Evolutionary conservation across 1,284 basidiomycete species (phyloP), one percentile per base, ranked within the genome.

Genomic region (Leccinum subrobustum): DNA sequence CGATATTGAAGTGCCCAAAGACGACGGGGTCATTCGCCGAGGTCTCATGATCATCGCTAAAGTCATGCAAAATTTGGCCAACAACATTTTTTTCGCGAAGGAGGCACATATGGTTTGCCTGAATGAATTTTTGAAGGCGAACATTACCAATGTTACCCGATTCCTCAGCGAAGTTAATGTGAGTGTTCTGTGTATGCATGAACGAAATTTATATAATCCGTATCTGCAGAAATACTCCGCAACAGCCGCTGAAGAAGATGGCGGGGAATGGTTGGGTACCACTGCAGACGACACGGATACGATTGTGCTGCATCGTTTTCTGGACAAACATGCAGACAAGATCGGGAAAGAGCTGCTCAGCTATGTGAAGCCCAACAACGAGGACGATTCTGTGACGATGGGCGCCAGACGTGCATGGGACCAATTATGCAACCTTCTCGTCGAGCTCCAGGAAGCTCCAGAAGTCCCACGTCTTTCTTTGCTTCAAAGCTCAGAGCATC

Each of bases 41-140:
- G 93, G 92, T 3, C 78, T 96, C 23, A 87, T 93, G 78, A 78
- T 92, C 56, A 90, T 96, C 63, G 92, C 93, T 42, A 96, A 95
- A 75, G 89, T 96, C 59, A 89, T 96, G 54, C 93, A 96, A 75
- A 95, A 94, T 70, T 77, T 96, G 35, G 93, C 93, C 12, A 97
- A 96, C 77, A 96, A 96, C 66, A 91, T 96, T 44, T 86, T 92
- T 66, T 96, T 96, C 67, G 92, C 91, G 31, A 92, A 93, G 72
- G 94, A 96, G 70, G 83, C 86, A 3, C 88, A 93, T 68, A 93
- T 95, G 91, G 86, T 86, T 52, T 81, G 84, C 23, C 74, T 96
- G 58, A 96, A 96, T 72, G 79, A 83, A 12, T 95, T 95, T 76
- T 76, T 96, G 54, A 80, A 84, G 59, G 83, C 81, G 20, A 92